A percentile compares a stretch with the other conserved stretches of the same genome.
phyloP scores from a whole-genome alignment of 179 eudicot genomes.

The Carnegiea gigantea region DNA sequence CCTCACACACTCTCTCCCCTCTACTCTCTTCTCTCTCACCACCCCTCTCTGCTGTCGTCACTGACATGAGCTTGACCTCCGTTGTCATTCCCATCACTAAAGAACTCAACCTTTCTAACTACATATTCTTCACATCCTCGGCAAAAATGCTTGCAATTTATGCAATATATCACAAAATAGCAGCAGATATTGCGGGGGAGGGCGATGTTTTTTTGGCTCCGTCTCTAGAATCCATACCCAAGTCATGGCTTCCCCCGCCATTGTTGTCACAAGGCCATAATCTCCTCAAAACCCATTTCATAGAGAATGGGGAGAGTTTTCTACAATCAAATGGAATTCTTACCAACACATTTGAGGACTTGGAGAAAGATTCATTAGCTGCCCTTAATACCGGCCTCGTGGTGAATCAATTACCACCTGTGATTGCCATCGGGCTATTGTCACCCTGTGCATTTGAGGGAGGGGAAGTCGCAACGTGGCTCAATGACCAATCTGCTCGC shows the following conservation, averaged over 20 bases:
- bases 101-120: conserved; percentile 23
- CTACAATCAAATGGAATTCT: conserved; percentile 16
- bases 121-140: conserved; percentile 26
- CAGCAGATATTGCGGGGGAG: background rate
- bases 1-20: conserved; percentile 13
- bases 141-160: conserved; percentile 30
- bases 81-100: conserved; percentile 26
- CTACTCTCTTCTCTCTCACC: conserved; percentile 16
- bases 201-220: conserved; percentile 12
- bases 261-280: conserved; percentile 12
- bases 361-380: conserved; percentile 35
- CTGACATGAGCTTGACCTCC: conserved; percentile 33
- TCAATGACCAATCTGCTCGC: conserved; percentile 31
- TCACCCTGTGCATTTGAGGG: conserved; percentile 18
- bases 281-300: conserved; percentile 25
- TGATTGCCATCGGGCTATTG: conserved; percentile 38
- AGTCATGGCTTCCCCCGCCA: conserved; percentile 29
- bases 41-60: conserved; percentile 21
- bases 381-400: conserved; percentile 37
- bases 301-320: conserved; percentile 25
- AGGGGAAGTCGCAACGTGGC: conserved; percentile 33
- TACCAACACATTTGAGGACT: conserved; percentile 26
- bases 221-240: conserved; percentile 18
- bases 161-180: conserved; percentile 23
- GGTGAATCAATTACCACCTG: conserved; percentile 30